phyloP scores from a whole-genome alignment of 495 filamentous ascomycete genomes.

The Cercophora scortea region DNA sequence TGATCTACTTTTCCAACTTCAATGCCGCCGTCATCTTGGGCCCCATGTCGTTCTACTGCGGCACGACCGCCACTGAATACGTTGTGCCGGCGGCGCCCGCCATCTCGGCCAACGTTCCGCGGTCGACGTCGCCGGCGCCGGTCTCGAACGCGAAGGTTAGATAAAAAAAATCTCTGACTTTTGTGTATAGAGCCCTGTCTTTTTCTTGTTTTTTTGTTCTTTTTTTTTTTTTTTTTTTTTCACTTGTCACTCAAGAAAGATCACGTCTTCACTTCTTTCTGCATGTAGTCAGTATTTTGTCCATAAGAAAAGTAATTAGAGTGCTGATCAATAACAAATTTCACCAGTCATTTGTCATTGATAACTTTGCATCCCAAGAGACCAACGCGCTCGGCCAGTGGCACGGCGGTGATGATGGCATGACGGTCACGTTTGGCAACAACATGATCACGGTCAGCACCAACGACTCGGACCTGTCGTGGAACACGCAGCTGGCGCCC shows the following conservation, averaged over 20 bases:
- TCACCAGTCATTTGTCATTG: constrained; percentile 48
- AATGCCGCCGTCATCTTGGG: constrained; percentile 44
- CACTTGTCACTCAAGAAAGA: too few relatives aligned
- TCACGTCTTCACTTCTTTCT: too few relatives aligned
- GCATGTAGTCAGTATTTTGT: too few relatives aligned
- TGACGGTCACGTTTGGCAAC: constrained; percentile 42
- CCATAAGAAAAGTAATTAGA: too few relatives aligned
- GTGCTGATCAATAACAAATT: too few relatives aligned
- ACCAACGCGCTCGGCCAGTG: constrained; percentile 61
- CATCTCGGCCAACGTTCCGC: constrained; percentile 6
- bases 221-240: too few relatives aligned
- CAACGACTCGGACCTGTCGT: constrained; percentile 60
- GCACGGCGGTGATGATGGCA: constrained; percentile 61
- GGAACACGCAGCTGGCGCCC: constrained; percentile 56
- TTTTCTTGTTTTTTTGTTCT: too few relatives aligned
- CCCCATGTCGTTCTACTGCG: constrained; percentile 55
- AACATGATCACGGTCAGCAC: constrained; percentile 52
- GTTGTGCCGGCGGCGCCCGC: constrained; percentile 29
- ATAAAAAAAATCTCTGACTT: too few relatives aligned
- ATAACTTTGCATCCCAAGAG: constrained; percentile 49
- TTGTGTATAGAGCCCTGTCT: too few relatives aligned
- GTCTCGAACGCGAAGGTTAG: constrained; percentile 27
- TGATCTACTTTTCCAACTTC: constrained; percentile 41
- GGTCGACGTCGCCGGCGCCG: constrained; percentile 40
- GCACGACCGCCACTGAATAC: constrained; percentile 42